Conservation (phyloP, 2,329 filamentous ascomycete species). For the Colletotrichum sp. region DNA sequence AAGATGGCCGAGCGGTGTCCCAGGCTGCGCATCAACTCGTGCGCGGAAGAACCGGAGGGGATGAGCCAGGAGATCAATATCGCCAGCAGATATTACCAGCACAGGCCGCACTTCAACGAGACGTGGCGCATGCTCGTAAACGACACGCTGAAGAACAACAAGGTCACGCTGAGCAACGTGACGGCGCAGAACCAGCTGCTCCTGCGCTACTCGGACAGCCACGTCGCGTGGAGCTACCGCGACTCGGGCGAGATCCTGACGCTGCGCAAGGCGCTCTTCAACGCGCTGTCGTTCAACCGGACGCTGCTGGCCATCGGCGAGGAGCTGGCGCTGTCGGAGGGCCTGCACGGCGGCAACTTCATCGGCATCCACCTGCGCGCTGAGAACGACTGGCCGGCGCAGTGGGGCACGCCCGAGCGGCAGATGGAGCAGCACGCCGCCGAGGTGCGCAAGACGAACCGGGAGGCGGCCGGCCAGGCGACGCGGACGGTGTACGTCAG, state of each 20-base stretch:
- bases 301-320: neutral
- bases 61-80: neutral
- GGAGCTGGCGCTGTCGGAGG: neutral
- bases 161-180: neutral
- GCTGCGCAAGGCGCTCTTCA: neutral
- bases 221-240: neutral
- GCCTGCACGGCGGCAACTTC: neutral
- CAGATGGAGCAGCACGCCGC: neutral
- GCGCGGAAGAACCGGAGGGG: neutral
- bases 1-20: neutral
- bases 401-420: neutral
- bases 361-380: neutral
- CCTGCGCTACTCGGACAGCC: neutral
- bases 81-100: neutral
- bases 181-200: neutral
- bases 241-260: neutral
- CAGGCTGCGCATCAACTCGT: neutral
- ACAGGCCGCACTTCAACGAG: neutral
- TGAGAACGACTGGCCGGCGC: neutral
- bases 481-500: neutral
- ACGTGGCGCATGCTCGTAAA: neutral
- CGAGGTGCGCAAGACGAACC: neutral
- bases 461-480: neutral
- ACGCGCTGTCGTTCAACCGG: neutral
- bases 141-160: neutral